These are phyloP conservation scores for Senna tora DNA, from an alignment of 306 rosid species.

Conservation along the genomic window DNA sequence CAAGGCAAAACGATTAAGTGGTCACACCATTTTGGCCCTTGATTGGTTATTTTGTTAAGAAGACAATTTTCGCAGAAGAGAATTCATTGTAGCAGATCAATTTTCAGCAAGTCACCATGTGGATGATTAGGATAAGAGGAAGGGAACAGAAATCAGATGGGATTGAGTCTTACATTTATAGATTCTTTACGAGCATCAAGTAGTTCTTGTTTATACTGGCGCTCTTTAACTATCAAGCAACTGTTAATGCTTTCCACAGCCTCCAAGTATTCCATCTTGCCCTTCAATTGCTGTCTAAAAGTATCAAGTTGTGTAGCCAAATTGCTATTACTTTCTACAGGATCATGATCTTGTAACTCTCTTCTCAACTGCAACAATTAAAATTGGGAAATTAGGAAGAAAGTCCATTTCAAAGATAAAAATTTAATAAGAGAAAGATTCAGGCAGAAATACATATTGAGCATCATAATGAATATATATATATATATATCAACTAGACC, in stretches of 20 bases:
- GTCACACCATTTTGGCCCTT: slow-evolving; percentile 14
- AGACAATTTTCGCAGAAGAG: background rate
- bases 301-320: slow-evolving; percentile 19
- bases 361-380: slow-evolving; percentile 30
- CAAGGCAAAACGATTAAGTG: slow-evolving; percentile 9
- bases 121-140: background rate
- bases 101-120: background rate
- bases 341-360: slow-evolving; percentile 13
- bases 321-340: slow-evolving; percentile 23
- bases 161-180: slow-evolving; percentile 30
- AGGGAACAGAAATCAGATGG: background rate
- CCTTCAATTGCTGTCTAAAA: slow-evolving; percentile 36
- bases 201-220: slow-evolving; percentile 31
- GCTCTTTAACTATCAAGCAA: slow-evolving; percentile 35
- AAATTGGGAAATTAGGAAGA: slow-evolving; percentile 17
- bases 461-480: background rate
- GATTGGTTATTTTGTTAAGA: slow-evolving; percentile 2
- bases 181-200: slow-evolving; percentile 43
- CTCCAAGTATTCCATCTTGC: slow-evolving; percentile 36
- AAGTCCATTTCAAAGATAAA: slow-evolving; percentile 4
- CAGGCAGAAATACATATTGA: background rate
- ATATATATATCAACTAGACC: background rate
- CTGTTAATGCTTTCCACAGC: slow-evolving; percentile 25
- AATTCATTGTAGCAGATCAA: slow-evolving; percentile 5
- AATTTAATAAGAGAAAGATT: slow-evolving; percentile 6